Evolutionary conservation across 2,329 filamentous ascomycete species (phyloP).

Genomic region (Sporothrix variecibatus): DNA sequence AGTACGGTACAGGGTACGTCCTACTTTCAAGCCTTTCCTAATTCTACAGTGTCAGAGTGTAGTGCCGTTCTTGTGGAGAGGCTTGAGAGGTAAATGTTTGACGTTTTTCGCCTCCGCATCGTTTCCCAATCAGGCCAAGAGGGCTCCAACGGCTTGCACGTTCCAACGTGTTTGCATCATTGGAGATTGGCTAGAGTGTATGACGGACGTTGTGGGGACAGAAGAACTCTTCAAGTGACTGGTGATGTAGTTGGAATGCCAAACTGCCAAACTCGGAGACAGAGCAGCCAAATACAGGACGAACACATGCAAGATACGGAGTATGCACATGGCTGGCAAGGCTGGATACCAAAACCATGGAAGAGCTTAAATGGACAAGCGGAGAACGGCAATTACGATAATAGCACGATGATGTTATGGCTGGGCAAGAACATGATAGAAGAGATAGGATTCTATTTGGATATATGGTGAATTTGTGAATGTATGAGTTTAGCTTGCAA

Average conservation of each 20-base stretch:
- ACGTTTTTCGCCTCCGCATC: slow-evolving; percentile 3
- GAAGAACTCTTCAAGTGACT: neutral
- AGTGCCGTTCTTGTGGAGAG: neutral
- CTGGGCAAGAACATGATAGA: neutral
- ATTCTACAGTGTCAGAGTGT: too few species aligned
- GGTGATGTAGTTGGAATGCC: neutral
- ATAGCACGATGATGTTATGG: neutral
- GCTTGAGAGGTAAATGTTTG: neutral
- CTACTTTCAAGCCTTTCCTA: neutral
- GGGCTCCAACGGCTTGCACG: neutral
- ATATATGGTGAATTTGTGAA: slow-evolving; percentile 1
- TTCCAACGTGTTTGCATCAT: neutral
- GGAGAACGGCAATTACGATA: neutral
- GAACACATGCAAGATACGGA: neutral
- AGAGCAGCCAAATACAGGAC: neutral
- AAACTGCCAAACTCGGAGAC: neutral
- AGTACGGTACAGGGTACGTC: neutral
- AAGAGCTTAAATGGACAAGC: neutral
- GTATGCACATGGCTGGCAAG: neutral
- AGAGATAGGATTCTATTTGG: slow-evolving; percentile 19
- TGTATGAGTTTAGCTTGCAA: neutral
- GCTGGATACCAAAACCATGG: neutral
- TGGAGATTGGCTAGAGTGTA: neutral
- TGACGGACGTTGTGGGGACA: neutral
- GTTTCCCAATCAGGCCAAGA: neutral